Evolutionary conservation across 805 yeast genomes (phyloP), one percentile per base, ranked within the genome.

Genomic region (Debaryomyces tyrocola): DNA sequence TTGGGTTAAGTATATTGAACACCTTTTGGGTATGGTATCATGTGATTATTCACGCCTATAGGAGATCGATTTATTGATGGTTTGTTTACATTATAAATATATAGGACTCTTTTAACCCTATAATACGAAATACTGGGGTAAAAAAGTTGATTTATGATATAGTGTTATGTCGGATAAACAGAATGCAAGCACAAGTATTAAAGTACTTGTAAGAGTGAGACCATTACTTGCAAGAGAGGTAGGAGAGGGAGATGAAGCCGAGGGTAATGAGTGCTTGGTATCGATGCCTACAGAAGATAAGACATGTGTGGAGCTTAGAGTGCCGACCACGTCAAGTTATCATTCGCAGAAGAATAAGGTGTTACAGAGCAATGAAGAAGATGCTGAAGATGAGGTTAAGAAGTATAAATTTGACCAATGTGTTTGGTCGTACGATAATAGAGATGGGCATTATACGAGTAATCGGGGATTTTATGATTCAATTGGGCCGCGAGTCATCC

Each of bases 401-500:
- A 47, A 51, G 27, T 83, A 82, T 61, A 57, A 55, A 4, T 82
- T 82, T 55, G 85, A 83, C 52, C 69, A 69, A 15, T 72, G 80
- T 8, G 62, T 84, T 37, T 75, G 75, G 51, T 80, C 85, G 2
- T 64, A 65, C 35, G 68, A 70, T 34, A 34, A 58, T 0, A 14
- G 49, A 0, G 65, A 67, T n/a, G 38, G 59, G 1, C 41, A 69
- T 27, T 77, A 62, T 57, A 73, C 74, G 1, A 67, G 74, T 34
- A 91, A 87, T 58, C 38, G 56, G 6, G 60, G 60, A 1, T 77
- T 85, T 4, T 87, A 84, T 56, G 58, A 64, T 2, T 61, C 67
- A 10, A 70, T 82, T 14, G 95, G 91, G 0, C 70, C 73, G 9
- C 83, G 81, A 36, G 69, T 84, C 47, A 64, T 87, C 6, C 73